Conservation (phyloP, 306 rosid genomes). For the Clitoria ternatea region DNA sequence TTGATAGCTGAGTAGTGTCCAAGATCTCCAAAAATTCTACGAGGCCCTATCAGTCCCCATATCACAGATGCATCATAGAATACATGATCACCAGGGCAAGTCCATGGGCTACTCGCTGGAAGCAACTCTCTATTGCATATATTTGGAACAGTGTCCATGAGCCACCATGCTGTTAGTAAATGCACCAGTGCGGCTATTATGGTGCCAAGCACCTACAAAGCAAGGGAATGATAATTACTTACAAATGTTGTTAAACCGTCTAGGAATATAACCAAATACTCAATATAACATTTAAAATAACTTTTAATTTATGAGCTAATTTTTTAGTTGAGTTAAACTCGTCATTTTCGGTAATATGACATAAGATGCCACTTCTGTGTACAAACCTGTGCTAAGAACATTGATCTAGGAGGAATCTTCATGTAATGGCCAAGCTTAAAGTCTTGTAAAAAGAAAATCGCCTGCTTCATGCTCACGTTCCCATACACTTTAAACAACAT, state of each 20-base stretch:
- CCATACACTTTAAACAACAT: constrained; percentile 79
- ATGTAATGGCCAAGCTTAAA: constrained; percentile 93
- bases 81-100: constrained; percentile 85
- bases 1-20: constrained; percentile 69
- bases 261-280: too few species aligned
- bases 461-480: constrained; percentile 69
- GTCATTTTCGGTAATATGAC: too few species aligned
- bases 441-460: constrained; percentile 65
- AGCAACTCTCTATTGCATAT: constrained; percentile 61
- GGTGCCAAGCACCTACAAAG: constrained; percentile 57
- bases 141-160: constrained; percentile 58
- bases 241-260: too few species aligned
- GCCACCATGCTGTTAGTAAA: constrained; percentile 84
- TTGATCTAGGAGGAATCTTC: constrained; percentile 87
- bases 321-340: too few species aligned
- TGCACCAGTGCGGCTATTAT: constrained; percentile 55
- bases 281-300: too few species aligned
- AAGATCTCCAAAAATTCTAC: constrained; percentile 69
- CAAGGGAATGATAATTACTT: neutral
- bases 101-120: constrained; percentile 79
- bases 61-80: constrained; percentile 82
- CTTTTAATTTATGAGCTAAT: too few species aligned
- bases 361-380: too few species aligned
- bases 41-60: constrained; percentile 83
- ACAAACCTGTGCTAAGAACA: constrained; percentile 80